phyloP scores from a whole-genome alignment of 306 rosid species.

The Alnus rubra region DNA sequence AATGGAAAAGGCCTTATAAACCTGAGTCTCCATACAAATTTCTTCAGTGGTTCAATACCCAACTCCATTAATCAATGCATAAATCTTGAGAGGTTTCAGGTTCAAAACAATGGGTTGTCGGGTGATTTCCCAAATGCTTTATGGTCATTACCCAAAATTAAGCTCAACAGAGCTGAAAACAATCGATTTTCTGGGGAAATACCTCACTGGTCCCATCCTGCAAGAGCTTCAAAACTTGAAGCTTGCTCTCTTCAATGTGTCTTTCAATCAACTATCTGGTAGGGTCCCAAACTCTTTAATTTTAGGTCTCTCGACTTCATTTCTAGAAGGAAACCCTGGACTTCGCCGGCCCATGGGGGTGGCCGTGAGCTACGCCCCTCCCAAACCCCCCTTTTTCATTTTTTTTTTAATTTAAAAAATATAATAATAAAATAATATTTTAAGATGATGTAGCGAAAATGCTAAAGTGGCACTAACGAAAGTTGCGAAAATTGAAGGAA shows the following conservation, averaged over 20 bases:
- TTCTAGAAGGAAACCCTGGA: slow-evolving; percentile 81
- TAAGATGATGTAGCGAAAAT: no score
- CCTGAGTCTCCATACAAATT: slow-evolving; percentile 73
- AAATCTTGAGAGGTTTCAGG: slow-evolving; percentile 86
- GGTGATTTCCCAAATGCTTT: slow-evolving; percentile 68
- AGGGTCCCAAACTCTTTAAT: slow-evolving; percentile 76
- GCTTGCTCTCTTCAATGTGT: slow-evolving; percentile 95
- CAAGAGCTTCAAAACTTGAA: slow-evolving; percentile 84
- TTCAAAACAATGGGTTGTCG: slow-evolving; percentile 82
- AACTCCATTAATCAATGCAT: slow-evolving; percentile 59
- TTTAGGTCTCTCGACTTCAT: slow-evolving; percentile 92
- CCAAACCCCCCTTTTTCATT: no score
- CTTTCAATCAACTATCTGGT: slow-evolving; percentile 87
- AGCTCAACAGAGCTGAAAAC: slow-evolving; percentile 90
- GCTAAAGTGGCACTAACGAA: no score
- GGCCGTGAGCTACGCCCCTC: no score
- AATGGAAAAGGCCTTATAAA: slow-evolving; percentile 52
- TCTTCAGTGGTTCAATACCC: slow-evolving; percentile 63
- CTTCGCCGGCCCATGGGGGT: slow-evolving; percentile 23
- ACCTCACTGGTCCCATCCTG: slow-evolving; percentile 89
- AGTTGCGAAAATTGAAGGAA: no score
- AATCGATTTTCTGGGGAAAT: slow-evolving; percentile 77
- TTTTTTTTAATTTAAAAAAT: no score
- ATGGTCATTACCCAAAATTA: slow-evolving; percentile 81
- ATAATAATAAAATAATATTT: no score